A percentile compares a stretch with the other conserved stretches of the same genome.
Conservation (phyloP, 164 flowering plant genomes). For the Santalum album region DNA sequence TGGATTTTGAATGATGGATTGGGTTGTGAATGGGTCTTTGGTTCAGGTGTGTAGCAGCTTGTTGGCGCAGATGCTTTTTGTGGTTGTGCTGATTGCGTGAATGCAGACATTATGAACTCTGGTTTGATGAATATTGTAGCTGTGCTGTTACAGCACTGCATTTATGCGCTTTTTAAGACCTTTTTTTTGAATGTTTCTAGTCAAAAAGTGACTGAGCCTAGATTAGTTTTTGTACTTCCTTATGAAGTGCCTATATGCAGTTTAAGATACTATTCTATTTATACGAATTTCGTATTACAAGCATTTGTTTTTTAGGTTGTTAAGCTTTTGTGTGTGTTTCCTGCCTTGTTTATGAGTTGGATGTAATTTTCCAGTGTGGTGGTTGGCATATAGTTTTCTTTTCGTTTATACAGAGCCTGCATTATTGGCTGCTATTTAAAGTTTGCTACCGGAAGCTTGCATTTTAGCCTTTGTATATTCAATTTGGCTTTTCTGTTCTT, state of each 20-base stretch:
- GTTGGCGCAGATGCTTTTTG: constrained; percentile 65
- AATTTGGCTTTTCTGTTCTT: no score
- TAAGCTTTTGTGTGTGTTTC: no score
- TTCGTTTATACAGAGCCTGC: no score
- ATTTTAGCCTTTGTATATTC: no score
- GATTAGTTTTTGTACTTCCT: constrained; percentile 23
- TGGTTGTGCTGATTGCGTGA: constrained; percentile 70
- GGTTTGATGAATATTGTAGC: constrained; percentile 66
- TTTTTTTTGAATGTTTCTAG: constrained; percentile 31
- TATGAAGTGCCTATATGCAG: constrained; percentile 6
- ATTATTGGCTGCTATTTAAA: no score
- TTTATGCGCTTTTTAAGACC: constrained; percentile 28
- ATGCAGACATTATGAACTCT: constrained; percentile 46
- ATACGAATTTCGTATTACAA: no score
- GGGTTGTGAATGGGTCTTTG: constrained; percentile 50
- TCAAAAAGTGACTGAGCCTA: constrained; percentile 17
- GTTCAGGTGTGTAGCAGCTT: constrained; percentile 86
- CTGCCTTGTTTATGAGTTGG: no score
- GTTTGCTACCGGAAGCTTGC: no score
- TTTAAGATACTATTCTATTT: no score
- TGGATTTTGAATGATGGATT: constrained; percentile 34
- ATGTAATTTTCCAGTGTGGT: no score
- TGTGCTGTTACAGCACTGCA: constrained; percentile 32
- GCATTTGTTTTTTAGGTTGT: no score
- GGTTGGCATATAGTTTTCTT: no score